phyloP scores from a whole-genome alignment of 2,329 filamentous ascomycete species.

The Colletotrichum sp. region DNA sequence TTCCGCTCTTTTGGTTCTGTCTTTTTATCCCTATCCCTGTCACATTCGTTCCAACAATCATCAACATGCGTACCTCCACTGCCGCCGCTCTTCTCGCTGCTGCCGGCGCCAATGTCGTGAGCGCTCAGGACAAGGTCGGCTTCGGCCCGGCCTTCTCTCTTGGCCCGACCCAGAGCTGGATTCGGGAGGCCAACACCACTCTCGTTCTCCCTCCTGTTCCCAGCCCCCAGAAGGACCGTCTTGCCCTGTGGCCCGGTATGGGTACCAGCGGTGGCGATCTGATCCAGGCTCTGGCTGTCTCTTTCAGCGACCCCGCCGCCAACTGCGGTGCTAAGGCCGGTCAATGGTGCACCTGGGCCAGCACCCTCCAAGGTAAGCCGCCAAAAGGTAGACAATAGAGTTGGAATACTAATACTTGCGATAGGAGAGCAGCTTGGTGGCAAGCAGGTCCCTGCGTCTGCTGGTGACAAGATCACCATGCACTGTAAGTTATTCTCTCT shows the following conservation, averaged over 20 bases:
- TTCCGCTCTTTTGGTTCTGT: not conserved
- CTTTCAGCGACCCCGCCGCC: not conserved
- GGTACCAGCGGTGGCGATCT: not conserved
- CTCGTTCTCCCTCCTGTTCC: not conserved
- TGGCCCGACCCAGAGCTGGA: not conserved
- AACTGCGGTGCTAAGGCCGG: not conserved
- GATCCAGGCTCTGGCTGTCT: not conserved
- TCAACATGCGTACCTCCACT: not conserved
- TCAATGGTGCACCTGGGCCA: not conserved
- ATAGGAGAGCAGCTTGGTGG: not conserved
- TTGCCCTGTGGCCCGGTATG: not conserved
- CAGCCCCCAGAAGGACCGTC: not conserved
- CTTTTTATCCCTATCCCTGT: not conserved
- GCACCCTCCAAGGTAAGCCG: not conserved
- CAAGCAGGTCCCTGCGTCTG: not conserved
- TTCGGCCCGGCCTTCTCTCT: not conserved
- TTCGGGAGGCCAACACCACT: not conserved
- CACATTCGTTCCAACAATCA: not conserved
- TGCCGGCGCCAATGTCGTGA: not conserved
- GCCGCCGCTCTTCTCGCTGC: not conserved
- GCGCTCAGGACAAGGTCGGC: not conserved
- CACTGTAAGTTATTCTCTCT: not conserved
- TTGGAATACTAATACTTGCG: not conserved
- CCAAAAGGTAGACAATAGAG: rapidly evolving
- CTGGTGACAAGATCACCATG: not conserved